Percentiles rank a stretch among this genome's conserved stretches.
phyloP scores from a whole-genome alignment of 1,284 basidiomycete species.

The Pholiota adiposa region DNA sequence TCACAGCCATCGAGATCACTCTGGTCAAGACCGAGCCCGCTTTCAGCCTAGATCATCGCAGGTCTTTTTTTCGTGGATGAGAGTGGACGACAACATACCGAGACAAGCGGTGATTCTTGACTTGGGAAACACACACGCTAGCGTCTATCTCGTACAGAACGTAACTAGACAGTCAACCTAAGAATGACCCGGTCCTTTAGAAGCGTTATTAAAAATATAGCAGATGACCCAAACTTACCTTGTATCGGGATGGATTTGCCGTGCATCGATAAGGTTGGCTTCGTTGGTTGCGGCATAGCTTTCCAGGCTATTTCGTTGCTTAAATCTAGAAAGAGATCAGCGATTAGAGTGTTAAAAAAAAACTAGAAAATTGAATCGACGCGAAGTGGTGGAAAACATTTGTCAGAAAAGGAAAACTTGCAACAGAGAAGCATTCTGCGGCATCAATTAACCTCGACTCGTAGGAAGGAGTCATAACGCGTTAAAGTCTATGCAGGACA shows the following conservation, averaged over 20 bases:
- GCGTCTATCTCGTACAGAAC: neutral
- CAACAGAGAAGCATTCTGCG: neutral
- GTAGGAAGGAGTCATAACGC: neutral
- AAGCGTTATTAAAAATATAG: neutral
- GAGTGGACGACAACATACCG: neutral
- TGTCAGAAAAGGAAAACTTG: neutral
- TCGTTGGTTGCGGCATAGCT: too few relatives aligned
- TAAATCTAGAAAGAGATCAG: too few relatives aligned
- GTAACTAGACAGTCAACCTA: slow-evolving; percentile 1
- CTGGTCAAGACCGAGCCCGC: neutral
- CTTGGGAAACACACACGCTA: neutral
- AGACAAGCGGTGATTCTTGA: neutral
- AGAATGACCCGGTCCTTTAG: neutral
- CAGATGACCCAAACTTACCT: slow-evolving; percentile 3
- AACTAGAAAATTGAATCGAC: too few relatives aligned
- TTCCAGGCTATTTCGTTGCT: too few relatives aligned
- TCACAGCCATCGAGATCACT: neutral
- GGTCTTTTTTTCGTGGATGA: neutral
- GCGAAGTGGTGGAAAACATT: too few relatives aligned
- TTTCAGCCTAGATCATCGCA: neutral
- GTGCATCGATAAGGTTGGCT: too few relatives aligned
- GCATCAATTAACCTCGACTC: neutral
- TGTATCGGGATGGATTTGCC: neutral
- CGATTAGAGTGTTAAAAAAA: too few relatives aligned
- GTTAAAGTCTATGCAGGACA: neutral